Conservation (phyloP, 108 stramenopile genomes). For the Mayamaea pseudoterrestris region DNA sequence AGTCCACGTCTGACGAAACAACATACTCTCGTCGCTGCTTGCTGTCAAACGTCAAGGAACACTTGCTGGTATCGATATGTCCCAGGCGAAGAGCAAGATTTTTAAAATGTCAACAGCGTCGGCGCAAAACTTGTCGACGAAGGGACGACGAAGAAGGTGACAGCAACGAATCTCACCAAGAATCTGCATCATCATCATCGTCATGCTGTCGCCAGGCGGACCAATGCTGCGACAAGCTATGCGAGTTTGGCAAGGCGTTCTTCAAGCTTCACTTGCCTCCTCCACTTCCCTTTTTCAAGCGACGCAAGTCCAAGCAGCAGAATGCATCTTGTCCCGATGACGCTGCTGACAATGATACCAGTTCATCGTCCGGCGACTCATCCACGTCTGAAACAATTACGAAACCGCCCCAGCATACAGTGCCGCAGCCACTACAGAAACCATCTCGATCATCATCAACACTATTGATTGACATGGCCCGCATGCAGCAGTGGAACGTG, state of each 20-base stretch:
- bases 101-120: conserved; percentile 1
- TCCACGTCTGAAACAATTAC: not conserved
- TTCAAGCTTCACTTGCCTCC: conserved; percentile 9
- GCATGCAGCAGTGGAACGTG: conserved; percentile 12
- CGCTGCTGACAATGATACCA: not conserved
- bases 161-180: not conserved
- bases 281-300: conserved; percentile 4
- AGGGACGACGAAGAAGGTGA: too few relatives aligned
- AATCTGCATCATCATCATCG: not conserved
- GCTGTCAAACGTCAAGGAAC: too few relatives aligned
- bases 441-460: not conserved
- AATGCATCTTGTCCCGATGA: not conserved
- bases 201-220: not conserved
- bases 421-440: not conserved
- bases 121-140: too few relatives aligned
- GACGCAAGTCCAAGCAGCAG: not conserved
- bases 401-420: too few relatives aligned
- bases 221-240: conserved; percentile 1
- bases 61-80: too few relatives aligned
- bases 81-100: not conserved
- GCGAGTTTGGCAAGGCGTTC: too few relatives aligned
- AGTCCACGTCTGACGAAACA: too few relatives aligned
- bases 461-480: conserved; percentile 5
- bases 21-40: too few relatives aligned
- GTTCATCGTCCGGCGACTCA: not conserved